Evolutionary conservation across 208 protist species (phyloP).

Genomic region (Leishmania aethiopica): DNA sequence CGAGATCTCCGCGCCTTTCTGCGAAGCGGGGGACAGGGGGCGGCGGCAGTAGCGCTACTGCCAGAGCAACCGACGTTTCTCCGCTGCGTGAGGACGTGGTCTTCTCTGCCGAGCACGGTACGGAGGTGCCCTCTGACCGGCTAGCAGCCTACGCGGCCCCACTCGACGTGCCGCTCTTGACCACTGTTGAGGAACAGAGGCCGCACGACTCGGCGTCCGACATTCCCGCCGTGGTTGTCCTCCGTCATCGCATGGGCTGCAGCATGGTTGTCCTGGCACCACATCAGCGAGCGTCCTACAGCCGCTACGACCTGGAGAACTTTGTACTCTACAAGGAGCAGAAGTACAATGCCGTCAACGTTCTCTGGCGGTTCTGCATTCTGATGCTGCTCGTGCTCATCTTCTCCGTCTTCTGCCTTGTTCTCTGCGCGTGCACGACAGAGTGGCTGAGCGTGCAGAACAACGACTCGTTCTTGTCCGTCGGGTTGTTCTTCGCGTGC

Average conservation of each 20-base stretch:
- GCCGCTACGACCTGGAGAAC: conserved; percentile 41
- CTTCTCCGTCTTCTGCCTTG: conserved; percentile 50
- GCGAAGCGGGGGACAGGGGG: background rate
- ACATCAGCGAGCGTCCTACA: conserved; percentile 36
- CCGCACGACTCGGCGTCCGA: background rate
- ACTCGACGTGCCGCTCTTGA: background rate
- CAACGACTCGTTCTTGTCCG: conserved; percentile 23
- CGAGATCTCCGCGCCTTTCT: background rate
- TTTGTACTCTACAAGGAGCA: conserved; percentile 80
- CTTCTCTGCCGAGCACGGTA: background rate
- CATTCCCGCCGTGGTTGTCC: conserved; percentile 31
- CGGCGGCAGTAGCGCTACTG: background rate
- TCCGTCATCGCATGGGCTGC: conserved; percentile 63
- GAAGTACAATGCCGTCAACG: conserved; percentile 79
- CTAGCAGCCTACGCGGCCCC: background rate
- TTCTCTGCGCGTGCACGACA: conserved; percentile 51
- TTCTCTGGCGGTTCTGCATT: conserved; percentile 54
- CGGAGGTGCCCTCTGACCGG: background rate
- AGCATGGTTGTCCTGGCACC: conserved; percentile 39
- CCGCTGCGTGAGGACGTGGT: background rate
- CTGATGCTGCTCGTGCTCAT: conserved; percentile 50
- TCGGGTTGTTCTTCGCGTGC: conserved; percentile 70
- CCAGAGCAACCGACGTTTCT: background rate
- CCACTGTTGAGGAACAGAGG: conserved; percentile 13
- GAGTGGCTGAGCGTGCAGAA: conserved; percentile 56